Evolutionary conservation across 257 asterid species (phyloP), one percentile per base, ranked within the genome.

Genomic region (Solanum gandarillasii): DNA sequence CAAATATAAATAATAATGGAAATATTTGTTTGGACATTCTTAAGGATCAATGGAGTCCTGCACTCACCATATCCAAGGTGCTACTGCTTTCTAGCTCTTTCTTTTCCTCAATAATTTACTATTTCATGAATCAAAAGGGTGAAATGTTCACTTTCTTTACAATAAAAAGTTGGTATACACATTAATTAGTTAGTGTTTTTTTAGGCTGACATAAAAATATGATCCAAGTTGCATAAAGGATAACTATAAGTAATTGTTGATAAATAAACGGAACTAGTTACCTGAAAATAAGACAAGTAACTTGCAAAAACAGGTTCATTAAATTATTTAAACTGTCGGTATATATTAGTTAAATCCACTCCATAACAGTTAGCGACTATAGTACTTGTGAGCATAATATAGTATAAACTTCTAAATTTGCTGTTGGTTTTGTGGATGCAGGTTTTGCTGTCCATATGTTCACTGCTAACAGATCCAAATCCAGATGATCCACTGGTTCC

Each of bases 11-110:
- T 89, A 95, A 93, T 88, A 96, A 95, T 87, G 98, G 99, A 36
- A 96, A 94, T 75, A 96, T 95, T 87, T 96, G 98, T 90, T 90
- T 95, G 88, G 99, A 96, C 62, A 94, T 95, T 72, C 98, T 96
- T 67, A 96, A 95, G 90, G 98, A 96, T 89, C 99, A 96, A 79
- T 96, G 99, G 99, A 95, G 98, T 89, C 98, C 99, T 39, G 99
- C 99, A 70, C 98, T 96, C 88, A 96, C 99, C 93, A 95, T 96
- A 43, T 96, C 99, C 36, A 96, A 96, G 98, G 98, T 95, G 14
- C 16, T 18, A 20, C 58, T 73, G 12, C 13, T 43, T 25, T 6
- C 67, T 20, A 6, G 6, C 5, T 36, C 55, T n/a, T 60, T 1
- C 35, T 39, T 32, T 27, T 4, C 82, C 48, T n/a, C 48, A 74